Conservation (phyloP, 2,329 filamentous ascomycete species). For the Colletotrichum melonis region DNA sequence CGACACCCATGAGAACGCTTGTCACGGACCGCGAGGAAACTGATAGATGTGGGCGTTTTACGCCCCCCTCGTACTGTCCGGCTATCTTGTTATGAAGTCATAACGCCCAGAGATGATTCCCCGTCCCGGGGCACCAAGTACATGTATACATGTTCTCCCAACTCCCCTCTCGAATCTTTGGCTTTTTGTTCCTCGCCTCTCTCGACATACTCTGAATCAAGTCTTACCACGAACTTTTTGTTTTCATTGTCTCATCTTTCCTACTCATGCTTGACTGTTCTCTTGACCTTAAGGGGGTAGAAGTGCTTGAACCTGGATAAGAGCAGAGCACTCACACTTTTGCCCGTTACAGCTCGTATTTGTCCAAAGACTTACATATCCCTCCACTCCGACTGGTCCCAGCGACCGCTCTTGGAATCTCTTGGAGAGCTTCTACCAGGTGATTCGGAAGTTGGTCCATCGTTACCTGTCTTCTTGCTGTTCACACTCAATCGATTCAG, state of each 20-base stretch:
- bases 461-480: background rate
- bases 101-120: conserved; percentile 27
- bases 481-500: background rate
- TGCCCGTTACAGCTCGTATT: conserved; percentile 26
- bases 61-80: conserved; percentile 1
- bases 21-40: background rate
- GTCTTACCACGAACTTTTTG: background rate
- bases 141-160: conserved; percentile 34
- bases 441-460: background rate
- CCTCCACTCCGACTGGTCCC: conserved; percentile 7
- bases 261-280: conserved; percentile 30
- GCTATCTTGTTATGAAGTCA: conserved; percentile 35
- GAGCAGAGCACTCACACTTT: conserved; percentile 34
- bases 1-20: background rate
- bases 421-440: background rate
- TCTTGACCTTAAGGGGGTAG: conserved; percentile 33
- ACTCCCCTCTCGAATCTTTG: conserved; percentile 18
- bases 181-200: conserved; percentile 13
- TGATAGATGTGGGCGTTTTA: conserved; percentile 4
- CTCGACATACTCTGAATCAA: conserved; percentile 14
- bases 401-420: conserved; percentile 13
- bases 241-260: background rate
- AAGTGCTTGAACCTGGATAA: conserved; percentile 36
- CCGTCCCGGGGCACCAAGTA: background rate
- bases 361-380: conserved; percentile 3